Evolutionary conservation across 164 flowering plant genomes (phyloP).

Genomic region (Tetracentron sinense): DNA sequence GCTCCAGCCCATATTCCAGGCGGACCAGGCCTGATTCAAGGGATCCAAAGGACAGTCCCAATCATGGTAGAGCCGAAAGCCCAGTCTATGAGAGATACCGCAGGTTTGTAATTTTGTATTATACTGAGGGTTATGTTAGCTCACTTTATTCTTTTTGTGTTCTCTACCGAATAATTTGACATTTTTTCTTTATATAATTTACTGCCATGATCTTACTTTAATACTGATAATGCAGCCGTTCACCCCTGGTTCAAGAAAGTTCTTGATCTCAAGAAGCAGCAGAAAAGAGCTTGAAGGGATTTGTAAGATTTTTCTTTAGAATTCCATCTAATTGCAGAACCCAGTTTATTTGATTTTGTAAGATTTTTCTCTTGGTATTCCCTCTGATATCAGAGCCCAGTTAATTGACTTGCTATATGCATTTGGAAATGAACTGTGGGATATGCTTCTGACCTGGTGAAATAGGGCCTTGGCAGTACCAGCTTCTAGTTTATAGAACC

Average conservation of each 20-base stretch:
- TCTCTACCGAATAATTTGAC: too few relatives aligned
- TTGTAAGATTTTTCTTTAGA: not conserved
- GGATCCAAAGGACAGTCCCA: conserved; percentile 12
- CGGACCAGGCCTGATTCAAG: conserved; percentile 2
- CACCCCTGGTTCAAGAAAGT: conserved; percentile 21
- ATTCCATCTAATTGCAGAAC: too few relatives aligned
- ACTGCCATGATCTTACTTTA: too few relatives aligned
- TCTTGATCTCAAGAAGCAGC: conserved; percentile 12
- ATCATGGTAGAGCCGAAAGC: conserved; percentile 22
- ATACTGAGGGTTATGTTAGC: too few relatives aligned
- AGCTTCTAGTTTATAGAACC: too few relatives aligned
- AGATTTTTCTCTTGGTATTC: too few relatives aligned
- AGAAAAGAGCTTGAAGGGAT: not conserved
- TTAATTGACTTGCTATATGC: not conserved
- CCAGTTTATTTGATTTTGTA: too few relatives aligned
- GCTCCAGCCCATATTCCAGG: conserved; percentile 6
- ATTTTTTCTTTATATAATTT: too few relatives aligned
- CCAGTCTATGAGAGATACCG: conserved; percentile 21
- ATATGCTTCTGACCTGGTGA: not conserved
- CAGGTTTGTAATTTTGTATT: conserved; percentile 14
- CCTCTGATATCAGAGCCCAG: not conserved
- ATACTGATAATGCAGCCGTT: conserved; percentile 23
- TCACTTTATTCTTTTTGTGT: too few relatives aligned
- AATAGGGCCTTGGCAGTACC: too few relatives aligned
- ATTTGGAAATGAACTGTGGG: not conserved